Conservation (phyloP, 306 rosid species). For the Crataegus laevigata region DNA sequence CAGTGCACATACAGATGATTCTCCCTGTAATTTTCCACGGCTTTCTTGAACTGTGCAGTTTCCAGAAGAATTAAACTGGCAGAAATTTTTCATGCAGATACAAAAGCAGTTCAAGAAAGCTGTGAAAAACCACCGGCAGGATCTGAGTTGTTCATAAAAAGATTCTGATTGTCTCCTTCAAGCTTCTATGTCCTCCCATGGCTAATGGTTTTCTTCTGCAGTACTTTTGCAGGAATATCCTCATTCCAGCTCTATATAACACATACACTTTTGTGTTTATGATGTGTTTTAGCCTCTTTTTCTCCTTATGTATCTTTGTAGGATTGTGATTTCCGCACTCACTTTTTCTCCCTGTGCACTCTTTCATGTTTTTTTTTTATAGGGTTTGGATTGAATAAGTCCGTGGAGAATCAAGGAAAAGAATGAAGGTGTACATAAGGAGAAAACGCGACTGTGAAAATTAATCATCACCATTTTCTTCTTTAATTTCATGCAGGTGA, state of each 20-base stretch:
- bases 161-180: not conserved
- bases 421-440: too few species aligned
- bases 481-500: not conserved
- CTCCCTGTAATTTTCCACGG: constrained; percentile 59
- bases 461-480: not conserved
- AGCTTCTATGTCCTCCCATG: not conserved
- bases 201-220: not conserved
- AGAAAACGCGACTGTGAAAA: too few species aligned
- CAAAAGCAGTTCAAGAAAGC: constrained; percentile 43
- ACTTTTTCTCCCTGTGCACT: too few species aligned
- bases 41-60: constrained; percentile 63
- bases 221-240: not conserved
- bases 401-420: not conserved
- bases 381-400: not conserved
- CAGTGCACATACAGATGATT: constrained; percentile 20
- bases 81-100: constrained; percentile 11
- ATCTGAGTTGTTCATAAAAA: constrained; percentile 16
- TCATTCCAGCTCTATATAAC: not conserved
- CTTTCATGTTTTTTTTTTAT: not conserved
- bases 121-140: constrained; percentile 40
- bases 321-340: not conserved
- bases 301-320: too few species aligned
- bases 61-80: not conserved
- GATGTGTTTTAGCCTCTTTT: not conserved
- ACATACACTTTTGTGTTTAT: not conserved